Conservation (phyloP, 257 asterid species). For the Nicotiana attenuata region DNA sequence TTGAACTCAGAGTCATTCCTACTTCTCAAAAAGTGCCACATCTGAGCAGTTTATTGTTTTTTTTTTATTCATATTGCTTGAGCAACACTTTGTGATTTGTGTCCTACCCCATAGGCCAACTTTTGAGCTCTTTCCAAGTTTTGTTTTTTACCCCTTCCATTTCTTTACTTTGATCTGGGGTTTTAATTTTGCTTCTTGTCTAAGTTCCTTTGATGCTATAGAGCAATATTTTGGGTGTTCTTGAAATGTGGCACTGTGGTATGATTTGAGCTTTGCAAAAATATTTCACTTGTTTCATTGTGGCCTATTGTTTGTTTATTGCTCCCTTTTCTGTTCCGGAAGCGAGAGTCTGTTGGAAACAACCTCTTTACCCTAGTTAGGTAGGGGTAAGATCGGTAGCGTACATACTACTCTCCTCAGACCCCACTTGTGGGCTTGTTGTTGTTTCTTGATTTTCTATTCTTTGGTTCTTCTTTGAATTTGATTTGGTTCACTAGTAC, state of each 20-base stretch:
- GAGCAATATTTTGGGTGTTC: not conserved
- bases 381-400: too few relatives aligned
- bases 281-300: not conserved
- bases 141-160: not conserved
- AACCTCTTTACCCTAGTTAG: too few relatives aligned
- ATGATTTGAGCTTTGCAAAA: not conserved
- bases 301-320: not conserved
- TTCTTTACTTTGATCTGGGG: slow-evolving; percentile 4
- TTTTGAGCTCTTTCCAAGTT: slow-evolving; percentile 9
- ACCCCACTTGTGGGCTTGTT: too few relatives aligned
- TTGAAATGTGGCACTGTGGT: not conserved
- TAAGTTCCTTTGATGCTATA: not conserved
- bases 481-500: not conserved
- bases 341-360: too few relatives aligned
- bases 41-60: not conserved
- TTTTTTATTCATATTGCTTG: not conserved
- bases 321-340: too few relatives aligned
- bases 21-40: not conserved
- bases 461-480: not conserved
- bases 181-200: not conserved
- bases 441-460: not conserved
- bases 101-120: not conserved
- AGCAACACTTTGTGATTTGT: slow-evolving; percentile 10
- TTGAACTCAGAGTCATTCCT: not conserved
- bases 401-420: too few relatives aligned